Percentiles rank a stretch among this genome's conserved stretches.
Evolutionary conservation across 257 asterid genomes (phyloP).

Genomic region (Ophiorrhiza pumila): DNA sequence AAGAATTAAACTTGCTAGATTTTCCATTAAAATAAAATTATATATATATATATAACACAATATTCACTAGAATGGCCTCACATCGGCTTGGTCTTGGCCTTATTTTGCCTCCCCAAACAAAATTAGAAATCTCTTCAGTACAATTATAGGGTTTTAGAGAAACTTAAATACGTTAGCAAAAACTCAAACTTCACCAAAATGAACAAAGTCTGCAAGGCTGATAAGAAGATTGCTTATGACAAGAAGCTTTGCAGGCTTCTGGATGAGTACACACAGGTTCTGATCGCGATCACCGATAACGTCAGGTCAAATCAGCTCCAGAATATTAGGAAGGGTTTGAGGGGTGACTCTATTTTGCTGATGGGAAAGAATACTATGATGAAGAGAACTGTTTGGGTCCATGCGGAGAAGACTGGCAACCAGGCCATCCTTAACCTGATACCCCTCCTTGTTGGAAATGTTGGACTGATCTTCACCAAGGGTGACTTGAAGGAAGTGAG

Average conservation of each 20-base stretch:
- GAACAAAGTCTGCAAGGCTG: slow-evolving; percentile 56
- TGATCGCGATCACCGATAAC: slow-evolving; percentile 74
- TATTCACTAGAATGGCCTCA: too few species aligned
- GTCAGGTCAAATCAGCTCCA: slow-evolving; percentile 90
- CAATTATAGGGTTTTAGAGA: slow-evolving; percentile 33
- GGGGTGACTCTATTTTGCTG: slow-evolving; percentile 80
- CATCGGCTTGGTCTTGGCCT: slow-evolving; percentile 77
- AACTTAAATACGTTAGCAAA: neutral
- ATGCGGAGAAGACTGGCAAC: slow-evolving; percentile 78
- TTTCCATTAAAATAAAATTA: too few species aligned
- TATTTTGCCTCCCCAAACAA: slow-evolving; percentile 22
- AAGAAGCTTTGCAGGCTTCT: slow-evolving; percentile 68
- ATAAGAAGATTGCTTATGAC: slow-evolving; percentile 78
- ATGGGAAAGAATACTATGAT: slow-evolving; percentile 97
- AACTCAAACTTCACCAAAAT: slow-evolving; percentile 28
- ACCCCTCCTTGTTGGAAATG: slow-evolving; percentile 83
- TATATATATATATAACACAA: too few species aligned
- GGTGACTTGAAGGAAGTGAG: slow-evolving; percentile 95
- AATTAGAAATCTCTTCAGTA: slow-evolving; percentile 33
- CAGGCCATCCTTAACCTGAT: slow-evolving; percentile 57
- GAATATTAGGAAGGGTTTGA: slow-evolving; percentile 63
- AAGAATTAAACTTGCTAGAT: slow-evolving; percentile 1
- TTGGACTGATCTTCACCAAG: slow-evolving; percentile 84
- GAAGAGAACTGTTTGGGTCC: slow-evolving; percentile 75
- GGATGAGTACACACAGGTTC: slow-evolving; percentile 74